Evolutionary conservation across 2,329 filamentous ascomycete species (phyloP).

Genomic region (Talaromyces verruculosus): DNA sequence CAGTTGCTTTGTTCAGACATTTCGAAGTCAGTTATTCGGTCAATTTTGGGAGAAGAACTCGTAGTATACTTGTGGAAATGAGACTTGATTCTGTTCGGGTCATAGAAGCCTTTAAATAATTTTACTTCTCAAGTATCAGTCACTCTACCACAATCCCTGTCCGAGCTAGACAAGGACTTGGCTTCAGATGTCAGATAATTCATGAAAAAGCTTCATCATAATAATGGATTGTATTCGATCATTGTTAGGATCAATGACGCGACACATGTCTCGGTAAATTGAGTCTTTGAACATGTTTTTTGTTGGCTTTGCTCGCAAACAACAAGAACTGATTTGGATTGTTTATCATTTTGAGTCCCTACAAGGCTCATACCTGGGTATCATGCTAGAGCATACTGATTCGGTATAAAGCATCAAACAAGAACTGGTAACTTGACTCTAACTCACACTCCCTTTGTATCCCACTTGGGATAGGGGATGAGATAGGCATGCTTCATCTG

Average conservation of each 20-base stretch:
- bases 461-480: constrained; percentile 14
- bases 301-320: background rate
- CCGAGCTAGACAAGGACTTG: background rate
- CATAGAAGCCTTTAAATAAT: background rate
- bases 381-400: background rate
- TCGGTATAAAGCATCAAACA: background rate
- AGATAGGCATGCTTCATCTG: constrained; percentile 19
- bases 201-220: background rate
- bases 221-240: background rate
- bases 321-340: background rate
- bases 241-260: background rate
- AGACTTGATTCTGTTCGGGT: too few relatives aligned
- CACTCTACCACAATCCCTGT: background rate
- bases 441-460: constrained; percentile 12
- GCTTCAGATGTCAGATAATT: background rate
- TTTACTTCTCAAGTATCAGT: background rate
- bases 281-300: background rate
- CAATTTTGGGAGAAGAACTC: background rate
- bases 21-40: background rate
- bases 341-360: background rate
- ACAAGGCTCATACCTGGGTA: background rate
- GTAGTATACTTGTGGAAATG: background rate
- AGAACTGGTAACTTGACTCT: background rate
- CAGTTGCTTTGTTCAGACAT: background rate
- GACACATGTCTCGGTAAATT: background rate